phyloP scores from a whole-genome alignment of 352 stramenopile species.

The Sclerospora graminicola region DNA sequence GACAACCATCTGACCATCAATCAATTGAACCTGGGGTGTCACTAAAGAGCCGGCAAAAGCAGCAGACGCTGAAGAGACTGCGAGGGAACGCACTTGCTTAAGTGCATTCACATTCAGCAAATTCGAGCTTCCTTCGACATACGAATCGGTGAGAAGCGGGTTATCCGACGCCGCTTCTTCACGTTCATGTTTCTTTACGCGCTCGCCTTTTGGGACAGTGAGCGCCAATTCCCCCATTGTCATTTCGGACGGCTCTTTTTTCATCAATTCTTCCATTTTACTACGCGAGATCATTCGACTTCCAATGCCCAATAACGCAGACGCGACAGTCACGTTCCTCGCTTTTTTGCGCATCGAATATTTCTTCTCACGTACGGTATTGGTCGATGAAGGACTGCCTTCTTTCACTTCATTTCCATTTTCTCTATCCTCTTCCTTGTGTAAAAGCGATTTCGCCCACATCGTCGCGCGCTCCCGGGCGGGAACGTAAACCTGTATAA shows the following conservation, averaged over 20 bases:
- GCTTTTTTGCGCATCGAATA: constrained; percentile 27
- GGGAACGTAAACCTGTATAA: constrained; percentile 45
- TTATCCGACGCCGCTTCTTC: constrained; percentile 37
- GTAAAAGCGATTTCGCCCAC: constrained; percentile 59
- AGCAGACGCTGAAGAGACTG: constrained; percentile 48
- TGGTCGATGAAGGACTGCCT: constrained; percentile 8
- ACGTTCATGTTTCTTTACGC: constrained; percentile 46
- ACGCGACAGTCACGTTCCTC: constrained; percentile 38
- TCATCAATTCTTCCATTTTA: constrained; percentile 45
- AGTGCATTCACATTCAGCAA: constrained; percentile 32
- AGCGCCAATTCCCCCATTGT: constrained; percentile 77
- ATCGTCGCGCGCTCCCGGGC: constrained; percentile 59
- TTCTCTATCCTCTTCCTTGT: constrained; percentile 24
- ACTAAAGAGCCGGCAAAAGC: constrained; percentile 33
- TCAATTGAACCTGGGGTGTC: constrained; percentile 70
- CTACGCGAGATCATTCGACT: constrained; percentile 18
- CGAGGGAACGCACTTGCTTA: constrained; percentile 46
- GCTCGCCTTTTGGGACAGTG: constrained; percentile 54
- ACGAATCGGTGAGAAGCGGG: background rate
- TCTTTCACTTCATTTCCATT: constrained; percentile 12
- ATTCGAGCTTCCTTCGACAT: constrained; percentile 13
- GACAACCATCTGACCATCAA: constrained; percentile 82
- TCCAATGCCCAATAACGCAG: constrained; percentile 22
- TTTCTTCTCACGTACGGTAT: no score
- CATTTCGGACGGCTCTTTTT: constrained; percentile 75